Conservation (phyloP, 148 eudicot genomes). For the Hydrangea macrophylla region DNA sequence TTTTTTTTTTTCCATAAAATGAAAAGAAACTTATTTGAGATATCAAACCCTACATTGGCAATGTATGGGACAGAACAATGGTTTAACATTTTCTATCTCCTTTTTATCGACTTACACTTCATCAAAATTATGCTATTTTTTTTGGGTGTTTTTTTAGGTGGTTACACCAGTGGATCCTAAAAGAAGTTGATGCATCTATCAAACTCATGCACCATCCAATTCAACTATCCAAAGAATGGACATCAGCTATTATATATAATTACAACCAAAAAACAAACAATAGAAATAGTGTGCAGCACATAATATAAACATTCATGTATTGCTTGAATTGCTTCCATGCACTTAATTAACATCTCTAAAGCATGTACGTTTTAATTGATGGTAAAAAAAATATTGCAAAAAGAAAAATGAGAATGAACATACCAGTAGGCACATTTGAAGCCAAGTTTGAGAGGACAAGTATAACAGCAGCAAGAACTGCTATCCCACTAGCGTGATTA, state of each 20-base stretch:
- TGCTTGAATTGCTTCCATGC: constrained; percentile 4
- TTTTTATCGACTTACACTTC: background rate
- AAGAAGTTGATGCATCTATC: background rate
- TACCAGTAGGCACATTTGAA: constrained; percentile 83
- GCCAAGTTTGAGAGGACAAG: constrained; percentile 64
- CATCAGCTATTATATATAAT: background rate
- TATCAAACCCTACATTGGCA: too few relatives aligned
- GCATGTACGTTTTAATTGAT: constrained; percentile 1
- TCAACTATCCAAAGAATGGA: background rate
- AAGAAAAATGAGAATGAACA: background rate
- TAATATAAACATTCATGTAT: background rate
- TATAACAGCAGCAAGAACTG: constrained; percentile 54
- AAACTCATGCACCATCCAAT: background rate
- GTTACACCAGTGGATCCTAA: background rate
- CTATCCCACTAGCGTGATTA: constrained; percentile 46
- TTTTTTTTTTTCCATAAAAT: too few relatives aligned
- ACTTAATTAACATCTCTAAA: constrained; percentile 4
- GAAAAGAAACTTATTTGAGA: too few relatives aligned
- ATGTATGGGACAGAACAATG: too few relatives aligned
- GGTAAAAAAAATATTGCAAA: background rate
- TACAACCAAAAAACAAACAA: background rate
- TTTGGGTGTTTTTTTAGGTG: too few relatives aligned
- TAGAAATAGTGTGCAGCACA: background rate
- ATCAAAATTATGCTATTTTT: too few relatives aligned
- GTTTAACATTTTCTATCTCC: background rate